phyloP scores from a whole-genome alignment of 2,329 filamentous ascomycete genomes.

The Epichloe amarillans region DNA sequence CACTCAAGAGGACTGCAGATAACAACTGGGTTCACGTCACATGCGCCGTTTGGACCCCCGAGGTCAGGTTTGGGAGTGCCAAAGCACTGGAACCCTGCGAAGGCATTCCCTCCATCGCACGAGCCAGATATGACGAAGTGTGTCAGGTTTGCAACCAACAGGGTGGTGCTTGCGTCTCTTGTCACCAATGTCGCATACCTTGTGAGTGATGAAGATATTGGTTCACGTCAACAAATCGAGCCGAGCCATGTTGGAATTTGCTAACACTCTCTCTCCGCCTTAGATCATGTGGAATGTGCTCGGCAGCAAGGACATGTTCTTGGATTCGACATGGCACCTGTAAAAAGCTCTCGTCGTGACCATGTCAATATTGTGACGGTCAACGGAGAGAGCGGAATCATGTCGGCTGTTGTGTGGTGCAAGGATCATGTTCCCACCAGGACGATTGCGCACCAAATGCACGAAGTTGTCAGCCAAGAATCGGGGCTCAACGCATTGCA shows the following conservation, averaged over 20 bases:
- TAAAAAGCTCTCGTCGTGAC: conserved; percentile 72
- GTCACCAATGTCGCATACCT: conserved; percentile 54
- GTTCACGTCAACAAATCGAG: neutral
- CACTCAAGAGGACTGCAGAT: conserved; percentile 83
- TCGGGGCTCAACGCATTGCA: conserved; percentile 68
- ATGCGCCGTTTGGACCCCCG: conserved; percentile 82
- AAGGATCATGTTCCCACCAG: conserved; percentile 70
- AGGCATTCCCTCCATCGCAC: conserved; percentile 72
- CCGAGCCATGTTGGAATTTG: neutral
- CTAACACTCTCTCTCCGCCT: conserved; percentile 4
- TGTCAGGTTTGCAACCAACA: conserved; percentile 75
- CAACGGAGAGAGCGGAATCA: conserved; percentile 66
- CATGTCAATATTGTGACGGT: conserved; percentile 68
- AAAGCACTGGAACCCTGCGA: conserved; percentile 74
- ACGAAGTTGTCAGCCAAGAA: conserved; percentile 55
- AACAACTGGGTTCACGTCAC: conserved; percentile 98
- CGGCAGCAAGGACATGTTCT: conserved; percentile 70
- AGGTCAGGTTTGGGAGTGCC: conserved; percentile 84
- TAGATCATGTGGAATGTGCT: conserved; percentile 72
- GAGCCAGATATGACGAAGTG: conserved; percentile 56
- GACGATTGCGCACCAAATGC: conserved; percentile 62
- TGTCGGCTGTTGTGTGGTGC: conserved; percentile 83
- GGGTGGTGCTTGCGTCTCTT: conserved; percentile 68
- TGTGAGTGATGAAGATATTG: conserved; percentile 21
- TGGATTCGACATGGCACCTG: conserved; percentile 79